Evolutionary conservation across 371 early-diverging fungal species (phyloP).

Genomic region (Fennellomyces sp.): DNA sequence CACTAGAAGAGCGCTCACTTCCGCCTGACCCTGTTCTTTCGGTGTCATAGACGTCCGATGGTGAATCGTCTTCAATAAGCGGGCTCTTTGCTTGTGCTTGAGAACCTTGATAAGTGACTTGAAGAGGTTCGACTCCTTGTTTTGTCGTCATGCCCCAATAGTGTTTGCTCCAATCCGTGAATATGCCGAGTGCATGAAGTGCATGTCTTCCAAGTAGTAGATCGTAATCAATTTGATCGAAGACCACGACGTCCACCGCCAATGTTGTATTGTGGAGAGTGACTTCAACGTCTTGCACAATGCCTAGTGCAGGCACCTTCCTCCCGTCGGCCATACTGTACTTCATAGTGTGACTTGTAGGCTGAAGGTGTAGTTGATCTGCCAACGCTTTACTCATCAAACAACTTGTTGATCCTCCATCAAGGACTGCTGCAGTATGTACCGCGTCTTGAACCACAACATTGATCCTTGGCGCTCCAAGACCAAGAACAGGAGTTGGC

Average conservation of each 20-base stretch:
- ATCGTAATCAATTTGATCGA: not conserved
- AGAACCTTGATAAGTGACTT: not conserved
- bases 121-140: not conserved
- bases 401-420: not conserved
- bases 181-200: not conserved
- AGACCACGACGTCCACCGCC: not conserved
- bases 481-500: too few relatives aligned
- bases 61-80: too few relatives aligned
- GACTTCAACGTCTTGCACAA: not conserved
- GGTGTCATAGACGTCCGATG: too few relatives aligned
- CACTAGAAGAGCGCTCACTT: too few relatives aligned
- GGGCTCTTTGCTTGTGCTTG: too few relatives aligned
- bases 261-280: not conserved
- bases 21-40: too few relatives aligned
- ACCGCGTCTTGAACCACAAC: not conserved
- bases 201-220: not conserved
- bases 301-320: not conserved
- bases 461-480: not conserved
- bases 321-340: not conserved
- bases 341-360: too few relatives aligned
- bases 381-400: not conserved
- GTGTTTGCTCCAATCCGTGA: not conserved
- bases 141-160: not conserved
- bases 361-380: too few relatives aligned
- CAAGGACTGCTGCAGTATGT: not conserved